These are phyloP conservation scores for Sphagnum magellanicum DNA, from an alignment of 228 moss, liverwort and hornwort species.

Conservation along the genomic window DNA sequence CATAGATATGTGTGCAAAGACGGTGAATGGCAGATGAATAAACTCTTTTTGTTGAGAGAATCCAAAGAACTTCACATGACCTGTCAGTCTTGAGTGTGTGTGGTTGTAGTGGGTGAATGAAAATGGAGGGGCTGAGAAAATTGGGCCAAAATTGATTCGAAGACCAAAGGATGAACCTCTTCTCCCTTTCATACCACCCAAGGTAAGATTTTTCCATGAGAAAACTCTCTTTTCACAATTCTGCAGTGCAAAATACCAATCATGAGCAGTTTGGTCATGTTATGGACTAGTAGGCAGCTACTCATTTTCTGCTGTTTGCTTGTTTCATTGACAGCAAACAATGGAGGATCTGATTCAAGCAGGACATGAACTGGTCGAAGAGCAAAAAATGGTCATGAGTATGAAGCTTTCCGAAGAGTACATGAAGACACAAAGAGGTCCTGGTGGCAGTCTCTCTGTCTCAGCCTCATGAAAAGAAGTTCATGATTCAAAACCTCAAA, in stretches of 20 bases:
- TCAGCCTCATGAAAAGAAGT: constrained; percentile 15
- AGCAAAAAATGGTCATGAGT: constrained; percentile 71
- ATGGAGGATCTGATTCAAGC: constrained; percentile 61
- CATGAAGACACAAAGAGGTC: constrained; percentile 90
- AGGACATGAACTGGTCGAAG: constrained; percentile 69
- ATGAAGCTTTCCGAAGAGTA: constrained; percentile 93
- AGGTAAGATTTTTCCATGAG: constrained; percentile 21
- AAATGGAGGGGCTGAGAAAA: constrained; percentile 69
- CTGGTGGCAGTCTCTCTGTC: constrained; percentile 44
- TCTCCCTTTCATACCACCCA: constrained; percentile 67
- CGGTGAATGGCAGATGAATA: no score
- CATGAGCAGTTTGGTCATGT: not conserved
- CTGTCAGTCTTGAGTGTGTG: no score
- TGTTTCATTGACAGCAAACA: constrained; percentile 49
- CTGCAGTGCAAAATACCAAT: not conserved
- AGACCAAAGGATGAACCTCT: constrained; percentile 63
- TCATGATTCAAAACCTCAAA: no score
- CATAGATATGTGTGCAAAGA: no score
- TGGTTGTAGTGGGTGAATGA: constrained; percentile 64
- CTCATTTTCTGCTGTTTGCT: not conserved
- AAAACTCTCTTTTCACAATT: not conserved
- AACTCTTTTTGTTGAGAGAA: no score
- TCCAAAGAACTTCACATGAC: no score
- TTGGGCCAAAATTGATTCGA: constrained; percentile 55
- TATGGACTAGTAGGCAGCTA: not conserved